Evolutionary conservation across 352 stramenopile genomes (phyloP), one percentile per base, ranked within the genome.

Genomic region (Globisporangium solare): DNA sequence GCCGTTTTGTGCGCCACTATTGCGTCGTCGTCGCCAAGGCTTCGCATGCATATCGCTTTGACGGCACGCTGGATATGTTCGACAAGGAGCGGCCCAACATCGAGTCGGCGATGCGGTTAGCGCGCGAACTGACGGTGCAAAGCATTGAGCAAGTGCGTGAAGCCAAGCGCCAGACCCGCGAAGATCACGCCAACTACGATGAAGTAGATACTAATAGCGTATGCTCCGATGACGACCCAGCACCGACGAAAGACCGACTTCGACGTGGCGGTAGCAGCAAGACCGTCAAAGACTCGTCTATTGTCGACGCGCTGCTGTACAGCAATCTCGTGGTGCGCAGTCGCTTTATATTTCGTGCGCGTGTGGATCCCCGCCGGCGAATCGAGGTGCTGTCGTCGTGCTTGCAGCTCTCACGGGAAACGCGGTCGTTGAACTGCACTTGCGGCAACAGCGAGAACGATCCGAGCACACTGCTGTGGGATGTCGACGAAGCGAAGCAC

Each of bases 1-100:
- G 80, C 6, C 80, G 83, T 21, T 93, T 93, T 67, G 83, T 93
- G n/a, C 79, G 83, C n/a, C 82, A 90, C 58, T 93, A 91, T 48
- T 93, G 81, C 59, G 78, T 88, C 65, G 76, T 90, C 46, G 74
- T 93, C 7, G 79, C 83, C 1, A 79, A 83, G 21, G 80, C 83
- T 31, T 90, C 79, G 7, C 81, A 91, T 45, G 79, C 74, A 0
- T 93, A 90, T 52, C 76, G 83, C 21, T 89, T 86, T 56, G 79
- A 89, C 31, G 83, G 83, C 20, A 81, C 67, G 12, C 64, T 93
- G 3, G 70, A 71, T 6, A 55, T 86, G 14, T 93, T 93, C 53
- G 83, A 93, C 60, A 86, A 86, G 45, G 79, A 93, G 59, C 74
- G 83, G 32, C 63, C 83, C 7, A 93, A 93, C 45, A 93, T 93